Base-by-base conservation (phyloP, 2,329 filamentous ascomycete genomes). In the Alternaria triticina region DNA sequence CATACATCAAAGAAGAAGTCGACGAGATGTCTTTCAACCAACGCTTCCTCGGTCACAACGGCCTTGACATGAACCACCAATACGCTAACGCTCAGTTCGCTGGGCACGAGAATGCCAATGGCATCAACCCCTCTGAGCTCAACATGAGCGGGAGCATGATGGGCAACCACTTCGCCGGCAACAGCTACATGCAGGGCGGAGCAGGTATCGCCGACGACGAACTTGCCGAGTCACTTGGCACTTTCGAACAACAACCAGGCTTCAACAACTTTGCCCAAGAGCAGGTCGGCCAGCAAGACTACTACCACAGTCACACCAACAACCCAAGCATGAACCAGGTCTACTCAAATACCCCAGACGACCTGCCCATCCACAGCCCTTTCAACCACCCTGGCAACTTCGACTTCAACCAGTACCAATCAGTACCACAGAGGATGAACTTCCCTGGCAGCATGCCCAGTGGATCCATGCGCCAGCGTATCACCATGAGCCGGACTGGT, bases 311-410 rank as follows among this genome's bases (percentile, higher is more conserved):
- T 45, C 75, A 78, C 62, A 61, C 71, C 45, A 79, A 70, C 65
- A 73, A 92, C 68, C 88, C 89, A 51, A 89, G 91, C 61, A 89
- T 93, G 75, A 91, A 91, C 68, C 79, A 81, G 74, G 89, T 93
- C 65, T 98, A 91, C 80, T 97, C 95, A 20, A 93, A 92, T 78
- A 97, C 94, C 2, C 94, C 95, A 4, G 95, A 98, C 65, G 93
- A 93, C 56, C 91, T 93, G 57, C 94, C 95, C 6, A 95, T 97
- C 64, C 92, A 96, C 75, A 97, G 94, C 73, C 95, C 95, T 0
- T 97, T 94, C 74, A 87, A 92, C 45, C 88, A 91, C 57, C 84
- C 83, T 2, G 70, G 72, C 71, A 89, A 87, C 75, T 96, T 94
- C 83, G 91, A 90, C 80, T 91, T 91, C 74, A 86, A 86, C 36